These are phyloP conservation scores for Ulvella scutata DNA, from an alignment of 139 green algal species.

Conservation along the genomic window DNA sequence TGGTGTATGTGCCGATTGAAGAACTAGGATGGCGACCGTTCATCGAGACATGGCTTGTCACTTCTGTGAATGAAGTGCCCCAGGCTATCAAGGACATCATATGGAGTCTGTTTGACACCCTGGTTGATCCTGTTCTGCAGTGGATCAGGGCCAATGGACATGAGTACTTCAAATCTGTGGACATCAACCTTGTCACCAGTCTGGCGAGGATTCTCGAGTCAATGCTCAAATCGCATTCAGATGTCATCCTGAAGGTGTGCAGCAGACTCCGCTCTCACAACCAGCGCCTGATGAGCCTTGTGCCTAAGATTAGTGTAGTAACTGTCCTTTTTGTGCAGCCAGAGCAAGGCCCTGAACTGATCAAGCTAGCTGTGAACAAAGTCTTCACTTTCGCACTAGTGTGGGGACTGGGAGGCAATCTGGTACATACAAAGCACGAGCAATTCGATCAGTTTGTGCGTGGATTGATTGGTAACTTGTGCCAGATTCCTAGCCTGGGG, in stretches of 20 bases:
- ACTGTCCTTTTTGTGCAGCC: too few species aligned
- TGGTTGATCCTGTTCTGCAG: conserved; percentile 37
- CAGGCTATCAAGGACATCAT: conserved; percentile 19
- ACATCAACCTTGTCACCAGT: conserved; percentile 59
- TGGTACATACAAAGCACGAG: conserved; percentile 26
- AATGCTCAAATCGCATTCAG: not conserved
- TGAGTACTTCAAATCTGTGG: conserved; percentile 47
- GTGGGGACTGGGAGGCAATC: conserved; percentile 50
- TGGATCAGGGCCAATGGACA: conserved; percentile 35
- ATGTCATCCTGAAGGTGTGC: conserved; percentile 20
- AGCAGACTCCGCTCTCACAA: not conserved
- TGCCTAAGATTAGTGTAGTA: too few species aligned
- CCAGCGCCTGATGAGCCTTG: conserved; percentile 11
- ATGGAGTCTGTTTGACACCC: conserved; percentile 35
- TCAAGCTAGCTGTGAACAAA: conserved; percentile 16
- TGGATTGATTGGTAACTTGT: conserved; percentile 2
- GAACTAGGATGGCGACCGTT: conserved; percentile 42
- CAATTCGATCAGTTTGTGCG: conserved; percentile 43
- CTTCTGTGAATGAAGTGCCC: conserved; percentile 8
- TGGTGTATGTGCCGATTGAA: conserved; percentile 61
- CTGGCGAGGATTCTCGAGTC: conserved; percentile 20
- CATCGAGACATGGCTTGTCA: conserved; percentile 37
- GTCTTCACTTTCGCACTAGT: conserved; percentile 54
- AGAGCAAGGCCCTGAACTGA: not conserved
- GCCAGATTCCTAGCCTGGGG: conserved; percentile 12